phyloP scores from a whole-genome alignment of 2,329 filamentous ascomycete genomes.

The Parastagonospora avenae region DNA sequence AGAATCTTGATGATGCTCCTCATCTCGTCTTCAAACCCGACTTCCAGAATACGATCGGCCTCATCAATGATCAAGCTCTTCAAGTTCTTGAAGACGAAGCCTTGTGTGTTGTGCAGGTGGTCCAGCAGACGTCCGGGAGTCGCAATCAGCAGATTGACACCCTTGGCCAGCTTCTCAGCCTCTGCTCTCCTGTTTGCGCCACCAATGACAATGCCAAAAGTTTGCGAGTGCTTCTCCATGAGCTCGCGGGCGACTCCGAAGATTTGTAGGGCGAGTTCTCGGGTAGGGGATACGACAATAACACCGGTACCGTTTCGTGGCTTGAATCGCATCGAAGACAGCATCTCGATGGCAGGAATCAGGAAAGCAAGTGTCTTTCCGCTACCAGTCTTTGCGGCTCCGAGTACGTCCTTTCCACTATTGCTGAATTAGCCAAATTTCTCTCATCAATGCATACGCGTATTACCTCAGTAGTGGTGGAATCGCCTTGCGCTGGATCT shows the following conservation, averaged over 20 bases:
- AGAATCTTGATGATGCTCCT: conserved; percentile 93
- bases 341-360: conserved; percentile 92
- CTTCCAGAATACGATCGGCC: conserved; percentile 93
- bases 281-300: conserved; percentile 88
- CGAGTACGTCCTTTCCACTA: conserved; percentile 82
- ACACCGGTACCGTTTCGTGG: conserved; percentile 85
- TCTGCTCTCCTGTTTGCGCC: conserved; percentile 90
- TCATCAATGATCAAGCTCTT: conserved; percentile 94
- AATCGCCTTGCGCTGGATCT: conserved; percentile 87
- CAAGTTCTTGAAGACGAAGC: conserved; percentile 90
- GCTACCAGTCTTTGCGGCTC: conserved; percentile 93
- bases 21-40: conserved; percentile 99
- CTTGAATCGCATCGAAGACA: conserved; percentile 89
- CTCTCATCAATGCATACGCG: too few relatives aligned
- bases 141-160: conserved; percentile 91
- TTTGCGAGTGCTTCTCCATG: conserved; percentile 91
- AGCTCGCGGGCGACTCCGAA: conserved; percentile 94
- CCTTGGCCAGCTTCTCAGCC: conserved; percentile 91
- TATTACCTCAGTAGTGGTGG: conserved; percentile 75
- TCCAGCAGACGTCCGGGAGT: conserved; percentile 92
- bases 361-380: conserved; percentile 96
- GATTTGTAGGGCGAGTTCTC: conserved; percentile 93
- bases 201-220: conserved; percentile 94
- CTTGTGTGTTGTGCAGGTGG: conserved; percentile 89
- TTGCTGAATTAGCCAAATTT: neutral